Base-by-base conservation (phyloP, 345 rosid species). In the Gossypium longicalyx region DNA sequence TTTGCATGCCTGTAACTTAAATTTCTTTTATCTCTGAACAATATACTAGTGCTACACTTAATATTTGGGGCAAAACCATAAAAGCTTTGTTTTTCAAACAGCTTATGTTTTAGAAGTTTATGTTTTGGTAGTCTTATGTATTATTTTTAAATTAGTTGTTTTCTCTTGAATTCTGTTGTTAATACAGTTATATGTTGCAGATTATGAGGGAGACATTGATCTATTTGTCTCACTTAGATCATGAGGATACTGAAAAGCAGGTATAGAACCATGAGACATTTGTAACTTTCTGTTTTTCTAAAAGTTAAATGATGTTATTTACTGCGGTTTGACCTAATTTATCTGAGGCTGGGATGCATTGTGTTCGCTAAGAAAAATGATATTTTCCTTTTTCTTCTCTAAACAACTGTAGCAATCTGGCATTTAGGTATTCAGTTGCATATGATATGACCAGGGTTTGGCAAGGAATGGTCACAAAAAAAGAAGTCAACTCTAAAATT, bases 161-260 rank as follows among this genome's bases (percentile, higher is more conserved):
- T 16, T 60, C 47, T 61, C 27, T 48, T 68, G 19, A 58, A 60
- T 49, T 65, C 75, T 16, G 3, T 72, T 19, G 57, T 53, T 77
- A 70, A 78, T 53, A 44, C 53, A 47, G 49, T 75, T 77, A 10
- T 49, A 45, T 79, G 57, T 67, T 86, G 83, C 97, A 96, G 99
- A 90, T 88, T 53, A 96, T 93, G 98, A 86, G 99, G 81, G 99
- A 93, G 87, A 96, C 99, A 4, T 81, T 96, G 62, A 91, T 93
- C 74, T 96, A 96, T 81, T 79, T 96, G 76, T 87, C 99, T 51
- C 98, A 96, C 81, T 97, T 96, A 70, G 99, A 96, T 77, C 98
- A 96, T 22, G 97, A 93, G 34, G 99, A 96, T 81, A 96, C 99
- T 20, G 99, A 96, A 84, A 93, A 91, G 82, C 98, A 93, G 98